Evolutionary conservation across 2,329 filamentous ascomycete species (phyloP).

Genomic region (Neodidymelliopsis sp.): DNA sequence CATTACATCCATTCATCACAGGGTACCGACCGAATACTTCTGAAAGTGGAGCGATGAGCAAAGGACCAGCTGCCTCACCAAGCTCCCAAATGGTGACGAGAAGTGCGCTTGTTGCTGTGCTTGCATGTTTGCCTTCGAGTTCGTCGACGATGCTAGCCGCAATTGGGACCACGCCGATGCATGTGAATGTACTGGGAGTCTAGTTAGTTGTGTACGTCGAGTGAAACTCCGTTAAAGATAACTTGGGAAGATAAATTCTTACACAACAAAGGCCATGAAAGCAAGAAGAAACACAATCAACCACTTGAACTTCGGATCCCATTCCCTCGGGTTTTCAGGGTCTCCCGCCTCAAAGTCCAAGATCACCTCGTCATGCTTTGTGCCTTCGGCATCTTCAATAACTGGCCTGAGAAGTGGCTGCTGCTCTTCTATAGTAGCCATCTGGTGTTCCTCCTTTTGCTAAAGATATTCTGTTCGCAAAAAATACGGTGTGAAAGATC

Average conservation of each 20-base stretch:
- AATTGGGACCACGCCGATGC: conserved; percentile 47
- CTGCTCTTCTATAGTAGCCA: conserved; percentile 38
- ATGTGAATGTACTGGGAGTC: conserved; percentile 45
- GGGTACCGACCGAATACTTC: conserved; percentile 44
- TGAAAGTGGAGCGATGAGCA: conserved; percentile 45
- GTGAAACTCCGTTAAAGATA: too few species aligned
- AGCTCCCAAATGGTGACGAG: conserved; percentile 49
- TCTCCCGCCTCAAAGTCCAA: conserved; percentile 42
- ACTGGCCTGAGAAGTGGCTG: conserved; percentile 38
- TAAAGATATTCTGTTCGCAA: neutral
- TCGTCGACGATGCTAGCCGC: conserved; percentile 43
- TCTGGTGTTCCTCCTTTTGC: conserved; percentile 10
- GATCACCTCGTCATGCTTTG: conserved; percentile 29
- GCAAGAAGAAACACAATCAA: conserved; percentile 44
- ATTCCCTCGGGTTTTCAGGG: conserved; percentile 41
- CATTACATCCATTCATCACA: conserved; percentile 49
- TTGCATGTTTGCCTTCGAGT: conserved; percentile 34
- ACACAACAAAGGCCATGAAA: conserved; percentile 48
- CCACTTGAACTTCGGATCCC: conserved; percentile 43
- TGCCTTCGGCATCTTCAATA: conserved; percentile 25
- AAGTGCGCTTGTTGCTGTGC: conserved; percentile 37
- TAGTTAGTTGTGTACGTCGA: conserved; percentile 22
- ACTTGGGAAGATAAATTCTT: too few species aligned
- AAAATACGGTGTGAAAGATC: conserved; percentile 3
- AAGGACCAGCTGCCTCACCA: conserved; percentile 45